Conservation (phyloP, 2,329 filamentous ascomycete genomes). For the Lecanosticta acicola region DNA sequence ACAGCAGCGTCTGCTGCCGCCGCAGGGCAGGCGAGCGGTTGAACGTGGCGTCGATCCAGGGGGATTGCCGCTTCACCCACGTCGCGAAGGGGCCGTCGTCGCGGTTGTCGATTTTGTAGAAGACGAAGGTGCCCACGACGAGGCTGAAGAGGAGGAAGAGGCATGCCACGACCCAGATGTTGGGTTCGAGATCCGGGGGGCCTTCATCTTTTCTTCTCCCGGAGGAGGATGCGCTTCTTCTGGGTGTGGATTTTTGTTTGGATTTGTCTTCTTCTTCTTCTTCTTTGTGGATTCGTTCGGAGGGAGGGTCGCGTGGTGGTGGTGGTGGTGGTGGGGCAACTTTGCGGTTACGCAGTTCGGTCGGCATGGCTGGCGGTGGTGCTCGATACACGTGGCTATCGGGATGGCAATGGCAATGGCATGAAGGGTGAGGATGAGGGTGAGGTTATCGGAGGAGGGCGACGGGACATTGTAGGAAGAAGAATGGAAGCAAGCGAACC, state of each 20-base stretch:
- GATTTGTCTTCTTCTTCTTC: conserved; percentile 13
- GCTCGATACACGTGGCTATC: too few species aligned
- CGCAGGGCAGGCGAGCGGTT: conserved; percentile 7
- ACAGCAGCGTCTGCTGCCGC: conserved; percentile 4
- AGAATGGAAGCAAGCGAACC: too few species aligned
- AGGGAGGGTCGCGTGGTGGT: background rate
- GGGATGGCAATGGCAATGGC: too few species aligned
- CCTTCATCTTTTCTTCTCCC: too few species aligned
- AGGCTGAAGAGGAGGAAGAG: conserved; percentile 14
- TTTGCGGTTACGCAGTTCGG: conserved; percentile 1
- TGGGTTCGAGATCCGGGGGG: conserved; percentile 19
- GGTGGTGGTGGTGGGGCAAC: background rate
- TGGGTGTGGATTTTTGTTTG: conserved; percentile 5
- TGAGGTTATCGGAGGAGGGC: too few species aligned
- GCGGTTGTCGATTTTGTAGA: conserved; percentile 23
- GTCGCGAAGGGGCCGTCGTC: conserved; percentile 16
- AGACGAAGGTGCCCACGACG: conserved; percentile 13
- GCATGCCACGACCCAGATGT: conserved; percentile 15
- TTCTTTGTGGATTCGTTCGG: conserved; percentile 5
- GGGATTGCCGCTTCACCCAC: conserved; percentile 18
- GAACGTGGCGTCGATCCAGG: conserved; percentile 14
- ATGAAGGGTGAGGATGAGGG: too few species aligned
- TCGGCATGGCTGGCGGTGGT: background rate
- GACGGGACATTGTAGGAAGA: too few species aligned
- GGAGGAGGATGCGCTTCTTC: background rate